Evolutionary conservation across 2,329 filamentous ascomycete genomes (phyloP), one percentile per base, ranked within the genome.

Genomic region (Stylonectria norvegica): DNA sequence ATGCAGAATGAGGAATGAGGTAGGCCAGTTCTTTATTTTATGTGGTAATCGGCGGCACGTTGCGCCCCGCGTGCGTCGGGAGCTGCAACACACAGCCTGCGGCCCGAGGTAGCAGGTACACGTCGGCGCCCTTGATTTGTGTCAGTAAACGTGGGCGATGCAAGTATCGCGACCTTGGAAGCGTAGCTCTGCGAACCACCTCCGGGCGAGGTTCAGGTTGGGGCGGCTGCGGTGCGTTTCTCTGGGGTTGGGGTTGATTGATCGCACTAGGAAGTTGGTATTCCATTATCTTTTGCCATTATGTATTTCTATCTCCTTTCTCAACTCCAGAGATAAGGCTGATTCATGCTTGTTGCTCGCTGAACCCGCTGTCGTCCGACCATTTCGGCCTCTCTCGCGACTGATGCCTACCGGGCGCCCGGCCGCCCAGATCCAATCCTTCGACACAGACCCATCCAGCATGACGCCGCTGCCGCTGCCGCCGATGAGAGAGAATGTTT

Each of bases 241-340:
- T 29, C 23, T 37, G 2, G 35, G 46, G n/a, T n/a, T 49, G 49
- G 43, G 44, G 46, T 43, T 52, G 36, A 37, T 40, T 29, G 28
- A 53, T 22, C 27, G 34, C 35, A 16, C 19, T 11, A 12, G 22
- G 30, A 30, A 34, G 38, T 40, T 27, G 18, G n/a, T n/a, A n/a
- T n/a, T n/a, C n/a, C 46, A 46, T 53, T 59, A 60, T 59, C 56
- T 51, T 57, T 61, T 57, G 22, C 47, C 54, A 65, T 66, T 66
- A 65, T 60, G 63, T 66, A 66, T 65, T 66, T 60, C 54, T 52
- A 62, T 64, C 53, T 63, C 55, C 54, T 63, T 40, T 49, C 50
- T 48, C 39, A 38, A 37, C 22, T 19, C 43, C 34, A 50, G 38
- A 61, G 61, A 64, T 63, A 64, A 64, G 61, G 41, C 37, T 37